Percentiles rank a stretch among this genome's conserved stretches.
Evolutionary conservation across 1,284 basidiomycete species (phyloP).

Genomic region (Austroboletus niveus): DNA sequence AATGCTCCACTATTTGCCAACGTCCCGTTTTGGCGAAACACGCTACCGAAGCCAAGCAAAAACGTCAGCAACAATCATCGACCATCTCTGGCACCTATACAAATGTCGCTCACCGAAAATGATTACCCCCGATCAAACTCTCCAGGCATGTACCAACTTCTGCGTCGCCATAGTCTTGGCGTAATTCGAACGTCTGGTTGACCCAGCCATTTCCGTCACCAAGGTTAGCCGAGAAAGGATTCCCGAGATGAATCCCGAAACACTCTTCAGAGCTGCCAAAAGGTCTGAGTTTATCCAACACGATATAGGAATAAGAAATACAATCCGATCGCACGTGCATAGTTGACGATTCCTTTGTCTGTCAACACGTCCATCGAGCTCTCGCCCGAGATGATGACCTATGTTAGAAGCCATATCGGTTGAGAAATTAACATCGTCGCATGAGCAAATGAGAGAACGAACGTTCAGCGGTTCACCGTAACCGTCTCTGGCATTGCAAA

Average conservation of each 20-base stretch:
- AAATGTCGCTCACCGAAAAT: slow-evolving; percentile 46
- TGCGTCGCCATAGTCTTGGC: slow-evolving; percentile 54
- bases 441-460: slow-evolving; percentile 3
- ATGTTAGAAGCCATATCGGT: background rate
- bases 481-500: slow-evolving; percentile 45
- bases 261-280: slow-evolving; percentile 61
- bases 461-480: slow-evolving; percentile 64
- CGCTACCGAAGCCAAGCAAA: slow-evolving; percentile 29
- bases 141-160: slow-evolving; percentile 59
- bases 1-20: slow-evolving; percentile 54
- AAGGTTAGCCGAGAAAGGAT: slow-evolving; percentile 56
- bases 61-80: too few relatives aligned
- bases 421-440: background rate
- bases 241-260: slow-evolving; percentile 58
- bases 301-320: slow-evolving; percentile 26
- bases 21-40: slow-evolving; percentile 60
- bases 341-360: slow-evolving; percentile 56
- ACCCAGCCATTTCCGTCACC: slow-evolving; percentile 59
- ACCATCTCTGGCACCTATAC: too few relatives aligned
- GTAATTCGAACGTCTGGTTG: slow-evolving; percentile 53
- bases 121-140: slow-evolving; percentile 63
- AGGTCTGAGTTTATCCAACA: background rate
- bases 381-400: slow-evolving; percentile 56
- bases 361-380: slow-evolving; percentile 58
- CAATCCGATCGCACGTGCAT: slow-evolving; percentile 61